Evolutionary conservation across 108 stramenopile species (phyloP).

Genomic region (Craspedostauros australis): DNA sequence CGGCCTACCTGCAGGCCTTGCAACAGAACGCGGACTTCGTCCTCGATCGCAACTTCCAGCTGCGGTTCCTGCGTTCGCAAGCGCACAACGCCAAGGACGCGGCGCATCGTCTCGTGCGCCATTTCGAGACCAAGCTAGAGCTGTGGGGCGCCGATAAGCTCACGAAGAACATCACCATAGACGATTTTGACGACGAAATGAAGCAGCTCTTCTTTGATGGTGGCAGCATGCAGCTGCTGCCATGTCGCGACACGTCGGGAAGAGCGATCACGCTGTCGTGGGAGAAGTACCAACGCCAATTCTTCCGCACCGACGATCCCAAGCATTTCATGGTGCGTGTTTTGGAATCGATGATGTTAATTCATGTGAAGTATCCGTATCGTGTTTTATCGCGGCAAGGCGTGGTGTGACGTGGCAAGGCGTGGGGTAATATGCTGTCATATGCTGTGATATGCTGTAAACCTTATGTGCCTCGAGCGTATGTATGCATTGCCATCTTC

Average conservation of each 20-base stretch:
- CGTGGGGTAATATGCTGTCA: too few relatives aligned
- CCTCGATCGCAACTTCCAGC: conserved; percentile 9
- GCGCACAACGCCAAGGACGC: conserved; percentile 11
- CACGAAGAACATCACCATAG: conserved; percentile 14
- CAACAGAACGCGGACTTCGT: conserved; percentile 13
- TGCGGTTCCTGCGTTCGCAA: conserved; percentile 24
- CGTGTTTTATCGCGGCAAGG: too few relatives aligned
- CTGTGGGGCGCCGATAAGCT: conserved; percentile 18
- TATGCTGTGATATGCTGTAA: too few relatives aligned
- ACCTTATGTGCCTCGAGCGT: too few relatives aligned
- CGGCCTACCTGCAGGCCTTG: conserved; percentile 7
- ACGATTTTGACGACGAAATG: conserved; percentile 27
- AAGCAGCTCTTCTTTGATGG: not conserved
- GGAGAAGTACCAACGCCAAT: too few relatives aligned
- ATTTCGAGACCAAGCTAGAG: conserved; percentile 11
- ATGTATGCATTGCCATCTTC: too few relatives aligned
- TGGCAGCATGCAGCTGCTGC: not conserved
- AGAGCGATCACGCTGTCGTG: not conserved
- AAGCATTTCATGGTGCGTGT: too few relatives aligned
- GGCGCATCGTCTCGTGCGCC: conserved; percentile 8
- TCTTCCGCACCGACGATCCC: too few relatives aligned
- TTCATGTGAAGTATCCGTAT: too few relatives aligned
- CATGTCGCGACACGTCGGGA: conserved; percentile 5
- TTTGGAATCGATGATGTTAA: too few relatives aligned
- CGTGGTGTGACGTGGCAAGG: too few relatives aligned